Conservation (phyloP, 2,329 filamentous ascomycete species). For the Colletotrichum coccodes region DNA sequence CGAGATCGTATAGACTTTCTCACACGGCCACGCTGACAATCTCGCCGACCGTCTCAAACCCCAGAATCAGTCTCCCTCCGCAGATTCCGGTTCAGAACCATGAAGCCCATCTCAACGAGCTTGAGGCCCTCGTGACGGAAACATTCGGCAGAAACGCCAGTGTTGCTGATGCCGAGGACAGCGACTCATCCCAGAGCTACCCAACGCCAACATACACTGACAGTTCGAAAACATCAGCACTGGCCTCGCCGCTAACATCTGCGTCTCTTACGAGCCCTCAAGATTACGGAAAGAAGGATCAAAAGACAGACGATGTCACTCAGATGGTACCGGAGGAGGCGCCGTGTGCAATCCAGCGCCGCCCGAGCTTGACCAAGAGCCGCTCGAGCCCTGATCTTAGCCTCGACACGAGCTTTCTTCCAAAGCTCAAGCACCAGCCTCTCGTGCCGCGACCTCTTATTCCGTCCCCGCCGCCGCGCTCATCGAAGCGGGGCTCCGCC, state of each 20-base stretch:
- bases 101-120: slow-evolving; percentile 20
- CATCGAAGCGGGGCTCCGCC: slow-evolving; percentile 32
- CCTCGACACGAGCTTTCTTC: slow-evolving; percentile 43
- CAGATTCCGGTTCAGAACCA: slow-evolving; percentile 25
- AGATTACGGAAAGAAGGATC: not conserved
- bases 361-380: slow-evolving; percentile 34
- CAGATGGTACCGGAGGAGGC: slow-evolving; percentile 1
- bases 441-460: slow-evolving; percentile 37
- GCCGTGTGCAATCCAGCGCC: slow-evolving; percentile 3
- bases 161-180: slow-evolving; percentile 30
- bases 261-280: slow-evolving; percentile 6
- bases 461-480: slow-evolving; percentile 34
- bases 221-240: slow-evolving; percentile 5
- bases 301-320: not conserved
- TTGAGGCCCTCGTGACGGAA: slow-evolving; percentile 28
- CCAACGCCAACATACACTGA: slow-evolving; percentile 18
- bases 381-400: slow-evolving; percentile 38
- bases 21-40: slow-evolving; percentile 12
- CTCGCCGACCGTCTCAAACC: slow-evolving; percentile 13
- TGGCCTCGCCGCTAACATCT: slow-evolving; percentile 16
- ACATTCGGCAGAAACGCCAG: slow-evolving; percentile 24
- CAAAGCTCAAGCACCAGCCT: slow-evolving; percentile 51
- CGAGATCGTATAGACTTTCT: slow-evolving; percentile 28
- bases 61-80: slow-evolving; percentile 26
- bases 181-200: slow-evolving; percentile 22